phyloP scores from a whole-genome alignment of 352 stramenopile genomes.

The Pythium biforme region DNA sequence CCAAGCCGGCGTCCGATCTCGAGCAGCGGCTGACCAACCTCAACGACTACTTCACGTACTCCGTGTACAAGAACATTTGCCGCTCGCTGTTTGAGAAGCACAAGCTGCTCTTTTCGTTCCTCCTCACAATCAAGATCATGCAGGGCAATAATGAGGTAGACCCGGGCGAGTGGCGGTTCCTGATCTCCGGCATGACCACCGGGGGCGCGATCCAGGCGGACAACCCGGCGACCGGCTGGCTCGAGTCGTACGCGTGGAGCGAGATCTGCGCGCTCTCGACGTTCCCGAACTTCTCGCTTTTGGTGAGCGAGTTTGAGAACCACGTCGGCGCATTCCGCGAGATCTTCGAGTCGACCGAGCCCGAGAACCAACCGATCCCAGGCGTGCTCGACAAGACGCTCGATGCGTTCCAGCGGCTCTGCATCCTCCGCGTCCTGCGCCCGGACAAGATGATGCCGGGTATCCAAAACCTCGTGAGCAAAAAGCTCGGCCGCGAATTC shows the following conservation, averaged over 20 bases:
- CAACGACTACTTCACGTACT: conserved; percentile 94
- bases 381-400: conserved; percentile 53
- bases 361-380: conserved; percentile 73
- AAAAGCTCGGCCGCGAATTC: conserved; percentile 85
- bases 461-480: conserved; percentile 89
- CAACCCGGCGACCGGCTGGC: conserved; percentile 47
- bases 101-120: conserved; percentile 93
- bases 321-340: conserved; percentile 54
- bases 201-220: conserved; percentile 41
- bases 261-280: conserved; percentile 77
- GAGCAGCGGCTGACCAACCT: conserved; percentile 82
- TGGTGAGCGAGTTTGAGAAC: conserved; percentile 48
- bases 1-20: conserved; percentile 62
- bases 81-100: conserved; percentile 93
- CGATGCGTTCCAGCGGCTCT: conserved; percentile 84
- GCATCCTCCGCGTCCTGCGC: conserved; percentile 72
- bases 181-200: conserved; percentile 82
- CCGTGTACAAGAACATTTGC: conserved; percentile 94
- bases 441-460: conserved; percentile 85
- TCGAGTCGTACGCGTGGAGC: conserved; percentile 76
- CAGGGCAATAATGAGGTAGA: conserved; percentile 83
- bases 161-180: conserved; percentile 86
- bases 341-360: conserved; percentile 84
- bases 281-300: conserved; percentile 56
- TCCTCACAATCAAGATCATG: conserved; percentile 89